Conservation (phyloP, 2,329 filamentous ascomycete species). For the Trichoderma sp. region DNA sequence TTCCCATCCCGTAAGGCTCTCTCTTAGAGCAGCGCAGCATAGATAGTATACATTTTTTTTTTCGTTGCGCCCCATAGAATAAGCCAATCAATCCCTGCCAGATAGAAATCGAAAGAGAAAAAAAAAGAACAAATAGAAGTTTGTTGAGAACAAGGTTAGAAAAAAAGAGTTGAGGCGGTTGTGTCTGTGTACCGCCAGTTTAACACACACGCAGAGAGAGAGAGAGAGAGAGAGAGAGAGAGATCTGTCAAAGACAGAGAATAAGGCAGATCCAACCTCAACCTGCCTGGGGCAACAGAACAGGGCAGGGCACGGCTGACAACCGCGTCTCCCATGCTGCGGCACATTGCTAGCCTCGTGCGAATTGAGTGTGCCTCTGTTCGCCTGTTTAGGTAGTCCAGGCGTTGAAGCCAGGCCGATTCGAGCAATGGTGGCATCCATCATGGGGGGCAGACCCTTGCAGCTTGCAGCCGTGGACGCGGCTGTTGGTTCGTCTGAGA, state of each 20-base stretch:
- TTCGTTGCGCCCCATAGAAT: not conserved
- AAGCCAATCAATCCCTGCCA: not conserved
- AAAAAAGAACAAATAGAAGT: not conserved
- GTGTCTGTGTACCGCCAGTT: not conserved
- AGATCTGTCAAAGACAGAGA: not conserved
- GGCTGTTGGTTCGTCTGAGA: slow-evolving; percentile 21
- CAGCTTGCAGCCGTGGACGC: slow-evolving; percentile 6
- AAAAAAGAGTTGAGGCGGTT: not conserved
- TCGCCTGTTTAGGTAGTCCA: slow-evolving; percentile 23
- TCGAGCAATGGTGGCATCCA: slow-evolving; percentile 12
- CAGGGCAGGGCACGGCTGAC: not conserved
- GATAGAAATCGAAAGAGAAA: not conserved
- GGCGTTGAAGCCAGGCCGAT: slow-evolving; percentile 8
- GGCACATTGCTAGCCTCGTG: slow-evolving; percentile 15
- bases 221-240: too few species aligned
- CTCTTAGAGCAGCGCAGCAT: not conserved
- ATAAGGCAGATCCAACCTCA: not conserved
- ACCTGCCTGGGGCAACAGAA: too few species aligned
- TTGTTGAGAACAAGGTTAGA: not conserved
- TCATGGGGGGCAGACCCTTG: slow-evolving; percentile 3
- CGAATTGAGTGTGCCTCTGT: slow-evolving; percentile 18
- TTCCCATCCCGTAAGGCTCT: not conserved
- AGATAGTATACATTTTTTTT: not conserved
- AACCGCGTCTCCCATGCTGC: not conserved
- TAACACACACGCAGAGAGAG: not conserved